Evolutionary conservation across 371 early-diverging fungal genomes (phyloP), one percentile per base, ranked within the genome.

Genomic region (Mortierella sp.): DNA sequence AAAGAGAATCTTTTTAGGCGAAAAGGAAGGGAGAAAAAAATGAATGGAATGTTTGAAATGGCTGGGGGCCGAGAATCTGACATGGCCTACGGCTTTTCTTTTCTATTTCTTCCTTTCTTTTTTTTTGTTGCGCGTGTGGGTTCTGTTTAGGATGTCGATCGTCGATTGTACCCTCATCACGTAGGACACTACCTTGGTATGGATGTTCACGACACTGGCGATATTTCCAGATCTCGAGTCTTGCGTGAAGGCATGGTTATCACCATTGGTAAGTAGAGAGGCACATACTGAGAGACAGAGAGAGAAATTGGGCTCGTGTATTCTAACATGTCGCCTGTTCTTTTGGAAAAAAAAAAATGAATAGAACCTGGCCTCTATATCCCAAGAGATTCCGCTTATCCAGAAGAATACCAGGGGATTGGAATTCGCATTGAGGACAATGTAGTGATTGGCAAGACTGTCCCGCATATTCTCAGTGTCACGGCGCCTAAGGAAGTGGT

Each of bases 351-450:
- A 23, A 21, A 15, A 19, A 55, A n/a, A 14, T 37, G 37, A 37
- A 30, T 66, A 85, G 98, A 99, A 76, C 98, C 99, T 0, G 99
- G 98, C 2, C 53, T 99, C 15, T 99, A 99, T 75, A 91, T 97
- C 43, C 98, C 98, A 0, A 84, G 86, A 43, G 87, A 93, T 61
- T 66, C 85, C 60, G 85, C 84, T 30, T 97, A 89, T 76, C 97
- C 98, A 2, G 83, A 85, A 58, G 83, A 91, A 70, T 97, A 91
- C 73, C 95, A 94, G 48, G 96, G 96, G 2, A 94, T 95, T 63
- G 98, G 97, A 16, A 93, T 99, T 44, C 92, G 99, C 53, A 97
- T 99, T 55, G 99, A 99, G 75, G 99, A 99, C 75, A 93, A 98
- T 81, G 89, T 98, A 1, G 89, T 91, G 9, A 88, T 99, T 61